Percentiles rank a stretch among this genome's conserved stretches.
phyloP scores from a whole-genome alignment of 257 asterid genomes.

The Primulina tabacum region DNA sequence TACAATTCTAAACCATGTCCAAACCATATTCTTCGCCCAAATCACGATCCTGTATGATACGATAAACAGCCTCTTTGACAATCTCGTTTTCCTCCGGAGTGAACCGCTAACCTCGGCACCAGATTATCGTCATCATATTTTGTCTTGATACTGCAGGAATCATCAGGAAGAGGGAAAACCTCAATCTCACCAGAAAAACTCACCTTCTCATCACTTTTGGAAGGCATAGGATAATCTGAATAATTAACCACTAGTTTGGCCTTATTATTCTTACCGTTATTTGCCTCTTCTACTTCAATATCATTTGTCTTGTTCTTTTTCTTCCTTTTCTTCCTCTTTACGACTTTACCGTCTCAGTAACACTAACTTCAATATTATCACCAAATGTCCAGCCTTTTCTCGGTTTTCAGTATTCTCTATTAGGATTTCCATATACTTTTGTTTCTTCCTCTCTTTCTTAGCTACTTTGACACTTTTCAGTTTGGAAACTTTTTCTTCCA shows the following conservation, averaged over 20 bases:
- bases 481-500: no score
- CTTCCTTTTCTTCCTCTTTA: neutral
- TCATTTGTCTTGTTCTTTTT: conserved; percentile 23
- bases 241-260: conserved; percentile 20
- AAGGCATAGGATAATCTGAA: conserved; percentile 21
- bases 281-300: neutral
- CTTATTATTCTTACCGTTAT: neutral
- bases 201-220: conserved; percentile 42
- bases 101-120: conserved; percentile 47
- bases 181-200: conserved; percentile 44
- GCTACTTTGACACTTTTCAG: no score
- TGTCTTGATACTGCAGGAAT: conserved; percentile 15
- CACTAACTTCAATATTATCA: no score
- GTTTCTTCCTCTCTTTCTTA: no score
- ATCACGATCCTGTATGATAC: conserved; percentile 32
- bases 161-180: conserved; percentile 29
- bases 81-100: conserved; percentile 43
- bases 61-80: conserved; percentile 37
- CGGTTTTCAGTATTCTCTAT: no score
- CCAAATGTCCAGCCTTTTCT: no score
- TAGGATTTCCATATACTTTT: no score
- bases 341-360: no score
- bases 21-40: conserved; percentile 52
- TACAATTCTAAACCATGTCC: conserved; percentile 37
- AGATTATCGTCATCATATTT: conserved; percentile 24